A percentile compares a stretch with the other conserved stretches of the same genome.
These are phyloP conservation scores for Ogataea trehalophila DNA, from an alignment of 805 yeast genomes.

Conservation along the genomic window DNA sequence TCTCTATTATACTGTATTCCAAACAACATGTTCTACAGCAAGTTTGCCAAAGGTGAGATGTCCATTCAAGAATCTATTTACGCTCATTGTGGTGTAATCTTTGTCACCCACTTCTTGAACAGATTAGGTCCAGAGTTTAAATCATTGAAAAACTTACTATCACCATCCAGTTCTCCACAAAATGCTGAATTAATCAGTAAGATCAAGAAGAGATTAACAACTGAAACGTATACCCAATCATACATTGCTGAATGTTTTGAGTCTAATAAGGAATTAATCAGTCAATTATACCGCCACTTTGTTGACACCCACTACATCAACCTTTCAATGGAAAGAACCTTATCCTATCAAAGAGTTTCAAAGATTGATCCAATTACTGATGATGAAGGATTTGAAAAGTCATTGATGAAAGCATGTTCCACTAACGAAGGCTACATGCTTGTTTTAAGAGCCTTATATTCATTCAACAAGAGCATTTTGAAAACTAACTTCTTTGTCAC, in stretches of 20 bases:
- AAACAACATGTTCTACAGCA: conserved; percentile 69
- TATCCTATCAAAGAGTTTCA: conserved; percentile 83
- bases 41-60: conserved; percentile 69
- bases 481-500: conserved; percentile 93
- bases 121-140: conserved; percentile 88
- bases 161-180: conserved; percentile 53
- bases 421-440: conserved; percentile 76
- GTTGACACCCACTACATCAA: conserved; percentile 86
- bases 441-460: conserved; percentile 75
- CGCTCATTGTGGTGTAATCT: conserved; percentile 89
- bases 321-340: conserved; percentile 64
- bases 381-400: conserved; percentile 68
- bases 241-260: conserved; percentile 75
- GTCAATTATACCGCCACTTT: conserved; percentile 83
- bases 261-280: conserved; percentile 63
- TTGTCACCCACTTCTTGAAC: conserved; percentile 91
- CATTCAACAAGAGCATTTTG: conserved; percentile 80
- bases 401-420: conserved; percentile 64
- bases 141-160: conserved; percentile 60
- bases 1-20: conserved; percentile 90
- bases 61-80: conserved; percentile 93
- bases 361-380: conserved; percentile 68
- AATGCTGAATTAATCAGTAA: conserved; percentile 73
- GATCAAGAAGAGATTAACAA: conserved; percentile 83
- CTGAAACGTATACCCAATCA: conserved; percentile 87